phyloP scores from a whole-genome alignment of 352 stramenopile genomes.

The Phytophthora pistaciae region DNA sequence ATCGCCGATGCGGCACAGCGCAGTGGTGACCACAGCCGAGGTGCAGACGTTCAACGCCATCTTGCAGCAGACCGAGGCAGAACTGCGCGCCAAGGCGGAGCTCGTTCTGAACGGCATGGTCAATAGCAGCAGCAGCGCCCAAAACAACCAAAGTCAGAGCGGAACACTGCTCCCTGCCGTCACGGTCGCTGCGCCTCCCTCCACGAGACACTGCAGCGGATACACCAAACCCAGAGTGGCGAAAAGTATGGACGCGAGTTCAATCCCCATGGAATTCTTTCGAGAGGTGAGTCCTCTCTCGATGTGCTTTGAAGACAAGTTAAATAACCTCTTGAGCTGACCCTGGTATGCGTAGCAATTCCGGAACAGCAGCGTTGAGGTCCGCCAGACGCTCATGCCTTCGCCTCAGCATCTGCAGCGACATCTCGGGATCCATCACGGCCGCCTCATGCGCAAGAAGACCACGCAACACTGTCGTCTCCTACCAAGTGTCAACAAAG shows the following conservation, averaged over 20 bases:
- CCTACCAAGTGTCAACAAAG: conserved; percentile 78
- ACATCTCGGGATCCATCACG: conserved; percentile 27
- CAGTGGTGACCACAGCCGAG: conserved; percentile 35
- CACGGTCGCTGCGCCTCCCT: conserved; percentile 18
- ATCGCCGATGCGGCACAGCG: conserved; percentile 42
- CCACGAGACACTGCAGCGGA: conserved; percentile 16
- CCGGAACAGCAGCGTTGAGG: conserved; percentile 45
- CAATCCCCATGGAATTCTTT: conserved; percentile 62
- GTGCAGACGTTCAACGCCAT: conserved; percentile 74
- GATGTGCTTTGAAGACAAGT: not conserved
- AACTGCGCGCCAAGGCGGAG: conserved; percentile 84
- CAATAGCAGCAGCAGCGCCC: conserved; percentile 46
- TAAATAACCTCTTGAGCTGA: not conserved
- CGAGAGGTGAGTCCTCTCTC: conserved; percentile 37
- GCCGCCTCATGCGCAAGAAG: conserved; percentile 68
- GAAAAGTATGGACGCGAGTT: conserved; percentile 23
- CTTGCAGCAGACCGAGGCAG: conserved; percentile 68
- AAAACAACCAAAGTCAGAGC: conserved; percentile 28
- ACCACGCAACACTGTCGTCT: conserved; percentile 60
- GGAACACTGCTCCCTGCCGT: conserved; percentile 38
- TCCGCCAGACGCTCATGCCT: conserved; percentile 30
- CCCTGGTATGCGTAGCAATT: conserved; percentile 41
- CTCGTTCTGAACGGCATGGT: conserved; percentile 80
- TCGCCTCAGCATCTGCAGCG: conserved; percentile 33
- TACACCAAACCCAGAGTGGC: conserved; percentile 10